Percentiles rank a stretch among this genome's conserved stretches.
phyloP scores from a whole-genome alignment of 306 rosid genomes.

The Trifolium repens region DNA sequence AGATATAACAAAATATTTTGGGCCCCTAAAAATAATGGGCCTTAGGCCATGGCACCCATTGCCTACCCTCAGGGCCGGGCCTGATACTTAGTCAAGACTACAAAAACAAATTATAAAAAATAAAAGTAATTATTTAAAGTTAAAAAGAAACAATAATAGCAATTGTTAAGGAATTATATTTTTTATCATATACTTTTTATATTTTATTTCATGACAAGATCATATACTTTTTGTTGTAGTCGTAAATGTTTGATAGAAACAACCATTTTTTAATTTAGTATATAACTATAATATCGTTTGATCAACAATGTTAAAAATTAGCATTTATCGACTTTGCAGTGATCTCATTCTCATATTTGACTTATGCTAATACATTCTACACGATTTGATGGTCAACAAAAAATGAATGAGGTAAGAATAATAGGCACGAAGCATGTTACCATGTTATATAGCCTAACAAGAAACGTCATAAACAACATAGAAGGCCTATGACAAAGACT shows the following conservation, averaged over 20 bases:
- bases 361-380: conserved; percentile 10
- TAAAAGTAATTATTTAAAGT: conserved; percentile 1
- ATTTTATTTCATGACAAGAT: too few species aligned
- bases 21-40: too few species aligned
- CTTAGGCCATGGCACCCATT: too few species aligned
- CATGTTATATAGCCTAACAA: conserved; percentile 28
- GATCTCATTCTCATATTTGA: conserved; percentile 34
- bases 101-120: background rate
- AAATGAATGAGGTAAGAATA: conserved; percentile 9
- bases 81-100: background rate
- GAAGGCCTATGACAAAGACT: background rate
- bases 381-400: conserved; percentile 1
- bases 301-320: conserved; percentile 8
- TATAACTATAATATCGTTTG: background rate
- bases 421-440: conserved; percentile 31
- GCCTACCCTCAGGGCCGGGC: too few species aligned
- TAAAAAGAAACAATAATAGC: background rate
- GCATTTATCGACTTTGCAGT: conserved; percentile 16
- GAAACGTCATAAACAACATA: conserved; percentile 33
- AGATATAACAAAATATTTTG: too few species aligned
- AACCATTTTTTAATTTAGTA: background rate
- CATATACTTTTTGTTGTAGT: background rate
- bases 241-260: background rate
- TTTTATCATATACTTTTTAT: background rate
- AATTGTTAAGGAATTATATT: too few species aligned